Evolutionary conservation across 768 basidiomycete genomes (phyloP), one percentile per base, ranked within the genome.

Genomic region (Leccinum fibrillosum): DNA sequence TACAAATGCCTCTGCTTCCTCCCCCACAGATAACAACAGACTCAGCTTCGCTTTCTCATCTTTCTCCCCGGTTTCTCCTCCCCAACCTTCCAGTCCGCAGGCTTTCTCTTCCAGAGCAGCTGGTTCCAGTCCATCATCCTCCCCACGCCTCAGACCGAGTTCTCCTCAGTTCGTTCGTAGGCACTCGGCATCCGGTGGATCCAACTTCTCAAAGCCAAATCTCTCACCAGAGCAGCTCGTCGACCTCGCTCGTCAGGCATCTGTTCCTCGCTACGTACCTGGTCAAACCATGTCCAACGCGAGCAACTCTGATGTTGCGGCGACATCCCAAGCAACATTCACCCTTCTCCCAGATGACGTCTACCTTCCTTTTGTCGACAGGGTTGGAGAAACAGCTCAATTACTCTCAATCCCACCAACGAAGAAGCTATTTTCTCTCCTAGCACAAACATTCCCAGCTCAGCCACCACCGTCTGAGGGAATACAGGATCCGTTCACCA

Each of bases 281-380:
- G 30, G 30, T n/a, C 25, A 50, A 23, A 35, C n/a, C 54, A 15
- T 48, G 3, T 63, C 56, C 39, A 57, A 49, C 54, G n/a, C 23
- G 30, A 57, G 26, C 52, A 54, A 13, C 50, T 47, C 21, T 6
- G 59, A 54, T 56, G 3, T 44, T 5, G 7, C 48, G 11, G 11
- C 34, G 9, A 45, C 37, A 1, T 19, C 66, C 3, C 83, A 82
- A 4, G 82, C 84, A 2, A 83, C 84, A 2, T 92, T 92, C 68
- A 89, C 88, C 0, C 84, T 84, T 0, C 80, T 94, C 2, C 88
- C 89, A 5, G 83, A 85, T 21, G 86, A 90, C 59, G 82, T 91
- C 30, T 87, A 85, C 63, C 83, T 97, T 13, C 94, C 94, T 1
- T 97, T 94, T 74, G 80, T 95, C 61, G 88, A 95, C 62, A 85